Percentiles rank a stretch among this genome's conserved stretches.
Conservation (phyloP, 176 grass and related monocot genomes). For the Cenchrus purpureus region DNA sequence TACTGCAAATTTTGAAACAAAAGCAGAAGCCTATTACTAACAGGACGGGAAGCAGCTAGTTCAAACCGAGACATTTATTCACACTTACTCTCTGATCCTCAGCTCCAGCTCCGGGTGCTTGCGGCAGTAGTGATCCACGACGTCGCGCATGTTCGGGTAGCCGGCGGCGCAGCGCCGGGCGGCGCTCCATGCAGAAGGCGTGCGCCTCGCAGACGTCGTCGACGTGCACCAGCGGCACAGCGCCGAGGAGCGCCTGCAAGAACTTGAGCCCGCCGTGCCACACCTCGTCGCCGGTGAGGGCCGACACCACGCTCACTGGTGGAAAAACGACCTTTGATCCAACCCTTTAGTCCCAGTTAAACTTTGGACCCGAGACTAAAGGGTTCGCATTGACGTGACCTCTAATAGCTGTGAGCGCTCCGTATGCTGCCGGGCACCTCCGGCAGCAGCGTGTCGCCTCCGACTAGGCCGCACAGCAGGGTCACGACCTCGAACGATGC, state of each 20-base stretch:
- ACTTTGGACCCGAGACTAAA: too few relatives aligned
- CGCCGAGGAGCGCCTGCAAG: constrained; percentile 57
- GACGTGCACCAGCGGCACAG: constrained; percentile 63
- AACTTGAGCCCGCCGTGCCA: constrained; percentile 41
- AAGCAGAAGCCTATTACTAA: too few relatives aligned
- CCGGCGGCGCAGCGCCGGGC: constrained; percentile 57
- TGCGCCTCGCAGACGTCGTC: constrained; percentile 74
- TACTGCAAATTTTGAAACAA: too few relatives aligned
- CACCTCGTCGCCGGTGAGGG: constrained; percentile 36
- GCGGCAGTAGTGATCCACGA: constrained; percentile 32
- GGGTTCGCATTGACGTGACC: too few relatives aligned
- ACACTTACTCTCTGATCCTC: constrained; percentile 43
- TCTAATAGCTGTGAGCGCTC: too few relatives aligned
- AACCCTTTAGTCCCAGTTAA: too few relatives aligned
- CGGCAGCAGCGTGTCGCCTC: constrained; percentile 57
- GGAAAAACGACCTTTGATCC: too few relatives aligned
- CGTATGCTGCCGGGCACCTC: constrained; percentile 24
- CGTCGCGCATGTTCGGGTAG: constrained; percentile 50
- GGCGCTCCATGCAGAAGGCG: constrained; percentile 59
- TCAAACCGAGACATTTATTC: too few relatives aligned
- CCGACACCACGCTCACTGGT: constrained; percentile 20
- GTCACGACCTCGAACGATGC: constrained; percentile 43
- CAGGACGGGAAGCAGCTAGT: too few relatives aligned
- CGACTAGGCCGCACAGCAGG: constrained; percentile 44
- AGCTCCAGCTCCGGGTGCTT: constrained; percentile 49